phyloP scores from a whole-genome alignment of 352 stramenopile genomes.

The Phytopythium helicoides region DNA sequence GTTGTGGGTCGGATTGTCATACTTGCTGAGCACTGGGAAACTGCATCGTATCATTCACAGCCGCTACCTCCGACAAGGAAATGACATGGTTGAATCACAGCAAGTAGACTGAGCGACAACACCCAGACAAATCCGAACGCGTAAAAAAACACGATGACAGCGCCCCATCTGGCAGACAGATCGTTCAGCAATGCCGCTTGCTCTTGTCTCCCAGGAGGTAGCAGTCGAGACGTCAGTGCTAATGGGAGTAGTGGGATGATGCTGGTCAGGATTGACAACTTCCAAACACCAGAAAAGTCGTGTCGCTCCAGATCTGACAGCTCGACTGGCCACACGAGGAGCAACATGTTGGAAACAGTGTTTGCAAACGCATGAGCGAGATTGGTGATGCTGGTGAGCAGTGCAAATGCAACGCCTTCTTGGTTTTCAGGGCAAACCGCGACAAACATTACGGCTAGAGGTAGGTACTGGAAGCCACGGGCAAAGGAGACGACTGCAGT shows the following conservation, averaged over 20 bases:
- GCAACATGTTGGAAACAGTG: conserved; percentile 78
- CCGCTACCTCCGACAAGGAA: conserved; percentile 60
- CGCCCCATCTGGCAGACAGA: conserved; percentile 32
- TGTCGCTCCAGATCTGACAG: conserved; percentile 51
- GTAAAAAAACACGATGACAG: conserved; percentile 40
- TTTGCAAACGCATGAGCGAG: conserved; percentile 61
- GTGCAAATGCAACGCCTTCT: conserved; percentile 71
- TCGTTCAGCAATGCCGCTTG: conserved; percentile 55
- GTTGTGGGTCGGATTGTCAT: too few species aligned
- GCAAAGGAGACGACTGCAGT: conserved; percentile 65
- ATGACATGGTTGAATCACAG: conserved; percentile 60
- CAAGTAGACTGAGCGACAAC: conserved; percentile 54
- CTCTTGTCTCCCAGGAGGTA: conserved; percentile 48
- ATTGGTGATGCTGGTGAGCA: conserved; percentile 78
- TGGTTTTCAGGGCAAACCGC: conserved; percentile 69
- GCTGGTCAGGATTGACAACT: conserved; percentile 68
- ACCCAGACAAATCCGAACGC: conserved; percentile 66
- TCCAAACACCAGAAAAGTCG: conserved; percentile 72
- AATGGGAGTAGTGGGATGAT: conserved; percentile 43
- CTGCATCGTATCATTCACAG: conserved; percentile 19
- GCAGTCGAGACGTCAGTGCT: conserved; percentile 38
- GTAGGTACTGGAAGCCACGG: conserved; percentile 75
- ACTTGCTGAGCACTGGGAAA: too few species aligned
- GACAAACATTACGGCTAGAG: conserved; percentile 75
- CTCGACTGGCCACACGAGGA: conserved; percentile 72